These are phyloP conservation scores for Aschersonia sp. DNA, from an alignment of 2,329 filamentous ascomycete genomes.

Conservation along the genomic window DNA sequence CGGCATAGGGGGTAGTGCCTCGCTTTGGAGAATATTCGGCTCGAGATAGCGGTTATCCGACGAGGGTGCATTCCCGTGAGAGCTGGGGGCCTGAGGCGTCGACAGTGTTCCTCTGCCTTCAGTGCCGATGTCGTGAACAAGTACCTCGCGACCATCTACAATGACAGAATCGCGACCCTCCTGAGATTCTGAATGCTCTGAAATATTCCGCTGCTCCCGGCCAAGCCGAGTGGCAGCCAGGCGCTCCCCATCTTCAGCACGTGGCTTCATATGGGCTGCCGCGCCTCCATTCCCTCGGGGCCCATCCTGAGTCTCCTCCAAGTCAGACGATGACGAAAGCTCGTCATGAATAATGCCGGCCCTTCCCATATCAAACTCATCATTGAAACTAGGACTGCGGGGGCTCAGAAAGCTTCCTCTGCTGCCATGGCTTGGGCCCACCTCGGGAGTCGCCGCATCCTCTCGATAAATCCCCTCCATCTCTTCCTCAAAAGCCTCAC, in stretches of 20 bases:
- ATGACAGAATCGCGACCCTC: constrained; percentile 58
- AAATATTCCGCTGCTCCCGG: constrained; percentile 56
- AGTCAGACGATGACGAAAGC: constrained; percentile 3
- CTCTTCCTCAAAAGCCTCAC: constrained; percentile 38
- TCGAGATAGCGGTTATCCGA: constrained; percentile 19
- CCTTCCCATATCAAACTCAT: constrained; percentile 33
- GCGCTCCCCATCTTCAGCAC: constrained; percentile 40
- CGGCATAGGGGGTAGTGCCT: constrained; percentile 43
- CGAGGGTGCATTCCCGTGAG: constrained; percentile 9
- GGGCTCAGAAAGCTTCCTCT: constrained; percentile 18
- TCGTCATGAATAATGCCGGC: constrained; percentile 33
- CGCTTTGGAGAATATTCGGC: constrained; percentile 21
- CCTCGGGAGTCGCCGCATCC: constrained; percentile 7
- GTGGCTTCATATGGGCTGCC: not conserved
- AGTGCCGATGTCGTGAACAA: constrained; percentile 46
- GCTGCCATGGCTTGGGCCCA: constrained; percentile 17
- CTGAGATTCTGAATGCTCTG: constrained; percentile 44
- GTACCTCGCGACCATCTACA: constrained; percentile 53
- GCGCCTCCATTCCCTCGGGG: too few species aligned
- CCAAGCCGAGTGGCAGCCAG: constrained; percentile 70
- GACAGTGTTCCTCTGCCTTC: constrained; percentile 49
- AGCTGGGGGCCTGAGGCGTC: constrained; percentile 17
- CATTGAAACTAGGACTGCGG: constrained; percentile 49
- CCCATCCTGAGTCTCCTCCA: not conserved
- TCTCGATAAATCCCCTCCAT: constrained; percentile 50